phyloP scores from a whole-genome alignment of 2,329 filamentous ascomycete genomes.

The Nigrospora sphaerica region DNA sequence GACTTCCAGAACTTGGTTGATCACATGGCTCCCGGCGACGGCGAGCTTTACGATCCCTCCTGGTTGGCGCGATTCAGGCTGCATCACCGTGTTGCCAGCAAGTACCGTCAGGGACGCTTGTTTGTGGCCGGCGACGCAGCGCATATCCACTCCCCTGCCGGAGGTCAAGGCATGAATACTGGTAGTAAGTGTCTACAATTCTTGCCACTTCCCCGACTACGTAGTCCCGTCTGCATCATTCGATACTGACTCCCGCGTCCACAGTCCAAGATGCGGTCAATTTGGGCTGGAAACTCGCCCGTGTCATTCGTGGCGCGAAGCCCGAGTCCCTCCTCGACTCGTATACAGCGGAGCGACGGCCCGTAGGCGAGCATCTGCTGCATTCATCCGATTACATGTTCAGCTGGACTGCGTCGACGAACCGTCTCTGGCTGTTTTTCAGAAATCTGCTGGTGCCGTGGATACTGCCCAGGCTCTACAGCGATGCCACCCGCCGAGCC shows the following conservation, averaged over 20 bases:
- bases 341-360: constrained; percentile 39
- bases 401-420: constrained; percentile 26
- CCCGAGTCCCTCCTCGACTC: constrained; percentile 34
- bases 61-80: constrained; percentile 40
- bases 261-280: constrained; percentile 43
- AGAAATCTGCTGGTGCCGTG: constrained; percentile 30
- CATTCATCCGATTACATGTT: constrained; percentile 33
- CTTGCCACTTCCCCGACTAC: too few species aligned
- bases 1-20: constrained; percentile 23
- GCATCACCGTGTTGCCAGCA: constrained; percentile 28
- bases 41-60: constrained; percentile 18
- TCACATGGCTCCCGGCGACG: constrained; percentile 19
- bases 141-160: constrained; percentile 47
- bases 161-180: constrained; percentile 52
- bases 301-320: constrained; percentile 25
- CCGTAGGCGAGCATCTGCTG: constrained; percentile 35
- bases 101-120: constrained; percentile 36
- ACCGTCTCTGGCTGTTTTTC: constrained; percentile 24
- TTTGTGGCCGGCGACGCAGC: constrained; percentile 51
- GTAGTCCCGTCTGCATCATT: too few species aligned
- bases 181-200: constrained; percentile 19
- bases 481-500: constrained; percentile 10
- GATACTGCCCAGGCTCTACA: constrained; percentile 27
- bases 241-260: background rate
- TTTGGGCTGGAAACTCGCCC: constrained; percentile 46